A percentile compares a stretch with the other conserved stretches of the same genome.
Conservation (phyloP, 176 grass and related monocot species). For the Bothriochloa decipiens region DNA sequence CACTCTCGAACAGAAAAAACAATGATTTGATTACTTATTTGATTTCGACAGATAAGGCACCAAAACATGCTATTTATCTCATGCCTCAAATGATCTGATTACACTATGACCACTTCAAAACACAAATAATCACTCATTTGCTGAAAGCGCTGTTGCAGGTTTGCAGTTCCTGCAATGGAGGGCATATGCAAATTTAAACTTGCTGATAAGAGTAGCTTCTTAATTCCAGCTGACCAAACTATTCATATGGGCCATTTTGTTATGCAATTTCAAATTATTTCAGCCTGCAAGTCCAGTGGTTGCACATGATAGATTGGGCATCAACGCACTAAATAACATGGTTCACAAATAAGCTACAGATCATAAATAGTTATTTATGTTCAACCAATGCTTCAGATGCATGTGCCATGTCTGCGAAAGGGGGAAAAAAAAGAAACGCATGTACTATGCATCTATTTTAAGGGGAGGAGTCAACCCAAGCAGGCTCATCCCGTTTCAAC, state of each 20-base stretch:
- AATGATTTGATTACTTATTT: background rate
- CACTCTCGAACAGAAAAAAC: background rate
- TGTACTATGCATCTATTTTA: constrained; percentile 38
- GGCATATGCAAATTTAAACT: background rate
- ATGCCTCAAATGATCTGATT: background rate
- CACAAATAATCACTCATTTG: constrained; percentile 19
- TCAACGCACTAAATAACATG: background rate
- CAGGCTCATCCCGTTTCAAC: constrained; percentile 34
- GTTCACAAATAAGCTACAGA: too few relatives aligned
- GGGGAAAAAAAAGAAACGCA: background rate
- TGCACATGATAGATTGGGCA: constrained; percentile 37
- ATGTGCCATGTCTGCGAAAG: constrained; percentile 31
- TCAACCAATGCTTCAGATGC: constrained; percentile 27
- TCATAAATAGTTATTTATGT: constrained; percentile 17
- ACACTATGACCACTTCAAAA: constrained; percentile 15
- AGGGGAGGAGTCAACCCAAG: constrained; percentile 41
- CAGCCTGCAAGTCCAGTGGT: background rate
- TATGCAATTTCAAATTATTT: constrained; percentile 10
- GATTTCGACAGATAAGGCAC: constrained; percentile 10
- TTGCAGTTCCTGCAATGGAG: background rate
- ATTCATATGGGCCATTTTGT: background rate
- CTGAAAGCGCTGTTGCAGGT: background rate
- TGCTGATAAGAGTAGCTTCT: constrained; percentile 16
- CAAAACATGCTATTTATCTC: constrained; percentile 10
- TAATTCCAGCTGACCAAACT: background rate